Evolutionary conservation across 352 stramenopile species (phyloP), one percentile per base, ranked within the genome.

Genomic region (Pythium diclinum): DNA sequence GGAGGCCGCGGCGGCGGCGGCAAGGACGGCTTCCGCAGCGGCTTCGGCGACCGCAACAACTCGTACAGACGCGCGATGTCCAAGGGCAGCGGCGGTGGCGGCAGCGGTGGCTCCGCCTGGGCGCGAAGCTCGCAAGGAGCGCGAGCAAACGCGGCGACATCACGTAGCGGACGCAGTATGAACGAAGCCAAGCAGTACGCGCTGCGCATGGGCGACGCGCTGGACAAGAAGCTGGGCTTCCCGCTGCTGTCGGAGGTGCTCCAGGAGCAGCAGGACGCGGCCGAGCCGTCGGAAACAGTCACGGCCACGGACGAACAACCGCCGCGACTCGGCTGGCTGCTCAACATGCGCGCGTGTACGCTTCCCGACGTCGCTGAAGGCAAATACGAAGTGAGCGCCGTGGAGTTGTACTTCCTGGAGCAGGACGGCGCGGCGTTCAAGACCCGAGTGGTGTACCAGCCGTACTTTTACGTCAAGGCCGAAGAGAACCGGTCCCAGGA

Each of bases 321-420:
- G 6, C 69, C 68, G 5, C 77, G 70, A 49, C 78, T 92, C 28
- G 84, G 84, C 7, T 92, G 84, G 84, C 69, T 92, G 54, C 70
- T 92, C 30, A 92, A 92, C 57, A 68, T 90, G 34, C 82, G 82
- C 44, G 64, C 78, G 11, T 87, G 73, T 32, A 85, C 80, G 51
- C 65, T 92, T 9, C 71, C 73, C 16, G 84, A 91, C 44, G 72
- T 76, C 3, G 47, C 68, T 17, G 84, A 88, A 23, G 78, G 77
- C 51, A 89, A 89, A 53, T 74, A 69, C 49, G 93, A 98, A 74
- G 86, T 91, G n/a, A 89, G 81, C 49, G 93, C 87, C 5, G 67
- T 98, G 11, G 96, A 98, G 67, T 61, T 98, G 40, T 99, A 98
- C 75, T 99, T 99, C 71, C 67, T 98, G 7, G 82, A 97, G 71